Percentiles rank a stretch among this genome's conserved stretches.
Evolutionary conservation across 2,329 filamentous ascomycete genomes (phyloP).

Genomic region (Fusarium chaquense): DNA sequence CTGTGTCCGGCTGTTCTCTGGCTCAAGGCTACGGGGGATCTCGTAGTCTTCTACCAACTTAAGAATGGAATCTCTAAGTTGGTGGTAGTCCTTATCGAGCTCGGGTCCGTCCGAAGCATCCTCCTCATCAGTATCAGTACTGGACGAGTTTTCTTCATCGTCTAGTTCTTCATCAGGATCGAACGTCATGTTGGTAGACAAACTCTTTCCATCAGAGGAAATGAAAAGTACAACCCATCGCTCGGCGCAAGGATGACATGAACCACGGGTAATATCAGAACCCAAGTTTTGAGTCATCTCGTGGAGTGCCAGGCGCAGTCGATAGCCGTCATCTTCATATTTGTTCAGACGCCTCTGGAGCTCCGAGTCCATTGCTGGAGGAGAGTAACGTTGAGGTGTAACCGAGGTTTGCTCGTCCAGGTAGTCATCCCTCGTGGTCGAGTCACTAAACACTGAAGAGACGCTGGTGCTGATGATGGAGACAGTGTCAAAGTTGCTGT

Average conservation of each 20-base stretch:
- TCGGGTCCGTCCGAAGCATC: constrained; percentile 71
- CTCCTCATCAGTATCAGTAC: constrained; percentile 70
- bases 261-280: constrained; percentile 71
- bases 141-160: constrained; percentile 73
- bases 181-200: constrained; percentile 79
- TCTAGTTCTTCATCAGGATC: constrained; percentile 74
- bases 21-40: constrained; percentile 75
- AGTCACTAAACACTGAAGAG: constrained; percentile 79
- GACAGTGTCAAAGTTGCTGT: constrained; percentile 72
- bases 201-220: constrained; percentile 75
- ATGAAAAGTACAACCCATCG: constrained; percentile 87
- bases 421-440: constrained; percentile 73
- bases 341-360: constrained; percentile 60
- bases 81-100: constrained; percentile 82
- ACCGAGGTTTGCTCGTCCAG: constrained; percentile 66
- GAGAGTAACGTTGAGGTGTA: constrained; percentile 67
- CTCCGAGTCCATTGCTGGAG: constrained; percentile 61
- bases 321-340: constrained; percentile 74
- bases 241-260: constrained; percentile 83
- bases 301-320: constrained; percentile 74
- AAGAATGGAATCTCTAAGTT: constrained; percentile 82
- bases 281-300: constrained; percentile 78
- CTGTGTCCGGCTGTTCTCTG: constrained; percentile 68
- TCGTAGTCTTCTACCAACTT: constrained; percentile 87
- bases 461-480: constrained; percentile 79